Evolutionary conservation across 108 stramenopile genomes (phyloP).

Genomic region (Licmophora abbreviata): DNA sequence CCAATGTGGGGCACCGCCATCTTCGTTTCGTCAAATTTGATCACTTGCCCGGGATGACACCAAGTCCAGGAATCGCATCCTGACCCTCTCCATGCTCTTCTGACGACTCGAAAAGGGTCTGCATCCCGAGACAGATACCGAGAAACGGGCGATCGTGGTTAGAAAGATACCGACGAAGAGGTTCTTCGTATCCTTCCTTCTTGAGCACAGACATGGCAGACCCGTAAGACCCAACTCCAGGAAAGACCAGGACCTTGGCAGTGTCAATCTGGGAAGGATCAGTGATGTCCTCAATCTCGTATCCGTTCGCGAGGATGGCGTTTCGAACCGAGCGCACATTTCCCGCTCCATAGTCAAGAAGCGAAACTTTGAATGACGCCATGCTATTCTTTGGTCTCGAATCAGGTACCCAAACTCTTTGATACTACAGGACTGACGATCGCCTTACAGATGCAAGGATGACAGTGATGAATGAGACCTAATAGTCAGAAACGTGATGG

Average conservation of each 20-base stretch:
- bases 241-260: constrained; percentile 91
- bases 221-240: constrained; percentile 87
- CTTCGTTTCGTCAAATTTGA: constrained; percentile 65
- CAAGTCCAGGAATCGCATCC: constrained; percentile 73
- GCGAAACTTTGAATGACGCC: constrained; percentile 65
- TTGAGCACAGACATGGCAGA: constrained; percentile 72
- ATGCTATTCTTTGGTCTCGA: constrained; percentile 13
- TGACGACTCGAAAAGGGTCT: constrained; percentile 90
- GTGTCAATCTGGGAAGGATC: constrained; percentile 70
- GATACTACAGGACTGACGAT: too few species aligned
- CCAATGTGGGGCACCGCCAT: constrained; percentile 94
- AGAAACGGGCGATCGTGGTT: constrained; percentile 80
- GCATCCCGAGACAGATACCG: constrained; percentile 99
- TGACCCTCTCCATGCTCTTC: constrained; percentile 64
- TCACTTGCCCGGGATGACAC: constrained; percentile 90
- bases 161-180: constrained; percentile 72
- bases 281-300: constrained; percentile 74
- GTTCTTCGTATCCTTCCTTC: constrained; percentile 65
- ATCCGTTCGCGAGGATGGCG: constrained; percentile 82
- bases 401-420: too few species aligned
- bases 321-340: constrained; percentile 94
- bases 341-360: constrained; percentile 98
- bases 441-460: too few species aligned
- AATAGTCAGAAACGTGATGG: too few species aligned
- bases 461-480: too few species aligned